These are phyloP conservation scores for Castanospermum australe DNA, from an alignment of 306 rosid species.

Conservation along the genomic window DNA sequence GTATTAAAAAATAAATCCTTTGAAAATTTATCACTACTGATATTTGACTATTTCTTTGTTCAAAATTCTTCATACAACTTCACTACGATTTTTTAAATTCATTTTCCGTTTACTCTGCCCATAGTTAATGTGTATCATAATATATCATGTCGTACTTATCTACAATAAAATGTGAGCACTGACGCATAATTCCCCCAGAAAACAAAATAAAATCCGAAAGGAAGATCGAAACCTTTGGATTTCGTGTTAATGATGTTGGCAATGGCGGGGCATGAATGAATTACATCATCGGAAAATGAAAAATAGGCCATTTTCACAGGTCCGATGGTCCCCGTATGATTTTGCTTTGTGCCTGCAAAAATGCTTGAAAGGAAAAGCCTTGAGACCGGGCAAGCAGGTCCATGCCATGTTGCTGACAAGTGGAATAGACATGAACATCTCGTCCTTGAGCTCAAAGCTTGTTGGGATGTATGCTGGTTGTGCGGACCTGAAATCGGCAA, in stretches of 20 bases:
- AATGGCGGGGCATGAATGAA: background rate
- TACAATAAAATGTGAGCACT: no score
- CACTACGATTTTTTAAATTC: no score
- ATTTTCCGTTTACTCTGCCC: no score
- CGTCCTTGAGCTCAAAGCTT: slow-evolving; percentile 59
- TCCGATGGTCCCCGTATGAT: slow-evolving; percentile 32
- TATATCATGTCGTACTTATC: no score
- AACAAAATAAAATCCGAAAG: no score
- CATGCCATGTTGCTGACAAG: slow-evolving; percentile 52
- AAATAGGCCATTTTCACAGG: background rate
- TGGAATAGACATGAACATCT: slow-evolving; percentile 41
- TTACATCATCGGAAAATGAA: slow-evolving; percentile 29
- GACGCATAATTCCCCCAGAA: no score
- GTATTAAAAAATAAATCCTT: no score
- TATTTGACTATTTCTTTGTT: background rate
- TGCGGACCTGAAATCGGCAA: slow-evolving; percentile 46
- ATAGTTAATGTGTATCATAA: no score
- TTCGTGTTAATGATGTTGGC: background rate
- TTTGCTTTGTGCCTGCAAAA: slow-evolving; percentile 51
- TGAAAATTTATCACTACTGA: no score
- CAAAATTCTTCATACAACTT: no score
- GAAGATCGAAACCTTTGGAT: background rate
- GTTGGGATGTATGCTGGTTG: slow-evolving; percentile 69
- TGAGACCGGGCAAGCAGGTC: slow-evolving; percentile 60
- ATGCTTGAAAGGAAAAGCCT: slow-evolving; percentile 60